Evolutionary conservation across 2,329 filamentous ascomycete species (phyloP).

Genomic region (Fulvia fulva): DNA sequence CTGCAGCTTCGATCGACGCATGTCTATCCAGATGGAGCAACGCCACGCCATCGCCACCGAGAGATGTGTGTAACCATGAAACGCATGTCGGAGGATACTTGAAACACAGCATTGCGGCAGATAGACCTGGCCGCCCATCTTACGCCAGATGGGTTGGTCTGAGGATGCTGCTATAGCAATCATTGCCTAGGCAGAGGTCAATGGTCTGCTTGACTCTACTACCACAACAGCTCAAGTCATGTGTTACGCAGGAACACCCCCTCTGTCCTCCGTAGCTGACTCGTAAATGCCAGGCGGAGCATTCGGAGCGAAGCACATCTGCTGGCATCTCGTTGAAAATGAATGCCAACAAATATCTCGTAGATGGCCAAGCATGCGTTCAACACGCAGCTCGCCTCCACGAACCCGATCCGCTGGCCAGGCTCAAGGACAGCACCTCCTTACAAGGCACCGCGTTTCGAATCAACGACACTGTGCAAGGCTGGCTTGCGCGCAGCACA

Average conservation of each 20-base stretch:
- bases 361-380: background rate
- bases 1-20: constrained; percentile 10
- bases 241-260: background rate
- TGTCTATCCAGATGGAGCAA: constrained; percentile 3
- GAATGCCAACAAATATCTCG: background rate
- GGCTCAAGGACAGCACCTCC: background rate
- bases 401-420: background rate
- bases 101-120: constrained; percentile 4
- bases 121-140: background rate
- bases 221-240: background rate
- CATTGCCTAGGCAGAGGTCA: background rate
- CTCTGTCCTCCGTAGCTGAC: background rate
- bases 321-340: background rate
- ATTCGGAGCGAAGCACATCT: background rate
- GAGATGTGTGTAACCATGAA: constrained; percentile 6
- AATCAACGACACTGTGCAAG: constrained; percentile 1
- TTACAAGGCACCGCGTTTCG: background rate
- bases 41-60: constrained; percentile 5
- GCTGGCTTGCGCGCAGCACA: background rate
- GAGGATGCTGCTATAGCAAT: background rate
- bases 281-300: background rate
- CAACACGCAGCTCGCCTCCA: background rate
- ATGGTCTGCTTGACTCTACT: background rate
- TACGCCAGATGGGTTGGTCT: background rate
- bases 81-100: constrained; percentile 10